phyloP scores from a whole-genome alignment of 176 grass and related monocot genomes.

The Pharus latifolius region DNA sequence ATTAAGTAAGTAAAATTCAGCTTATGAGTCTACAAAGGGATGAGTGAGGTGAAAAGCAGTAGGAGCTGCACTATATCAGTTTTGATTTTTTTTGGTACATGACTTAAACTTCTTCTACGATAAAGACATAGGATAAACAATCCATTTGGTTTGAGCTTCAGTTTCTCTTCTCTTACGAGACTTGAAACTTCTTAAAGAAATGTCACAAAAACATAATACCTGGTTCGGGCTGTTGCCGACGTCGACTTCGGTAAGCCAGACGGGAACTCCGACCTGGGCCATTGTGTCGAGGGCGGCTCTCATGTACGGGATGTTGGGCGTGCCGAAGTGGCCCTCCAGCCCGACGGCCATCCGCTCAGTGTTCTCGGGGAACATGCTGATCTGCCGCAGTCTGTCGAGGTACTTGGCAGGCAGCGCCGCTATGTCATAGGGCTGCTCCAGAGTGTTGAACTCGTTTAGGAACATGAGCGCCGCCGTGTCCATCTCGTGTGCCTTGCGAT shows the following conservation, averaged over 20 bases:
- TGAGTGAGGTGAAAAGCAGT: too few species aligned
- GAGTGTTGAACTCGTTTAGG: conserved; percentile 41
- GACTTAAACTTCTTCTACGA: too few species aligned
- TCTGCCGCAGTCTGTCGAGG: conserved; percentile 21
- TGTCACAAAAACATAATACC: neutral
- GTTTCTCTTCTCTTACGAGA: too few species aligned
- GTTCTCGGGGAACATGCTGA: neutral
- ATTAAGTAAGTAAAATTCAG: too few species aligned
- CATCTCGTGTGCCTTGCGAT: conserved; percentile 6
- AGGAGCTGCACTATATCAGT: too few species aligned
- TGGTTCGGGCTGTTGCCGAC: conserved; percentile 22
- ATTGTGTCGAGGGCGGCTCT: conserved; percentile 59
- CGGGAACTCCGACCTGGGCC: conserved; percentile 26
- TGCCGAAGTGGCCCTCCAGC: conserved; percentile 47
- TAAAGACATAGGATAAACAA: too few species aligned
- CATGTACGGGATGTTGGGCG: conserved; percentile 70
- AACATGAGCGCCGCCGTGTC: conserved; percentile 18
- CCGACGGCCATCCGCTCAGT: conserved; percentile 17
- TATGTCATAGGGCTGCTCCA: conserved; percentile 20
- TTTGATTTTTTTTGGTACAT: too few species aligned
- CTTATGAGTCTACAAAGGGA: too few species aligned
- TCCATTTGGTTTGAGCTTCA: too few species aligned
- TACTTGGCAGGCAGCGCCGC: conserved; percentile 5
- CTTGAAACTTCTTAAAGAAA: too few species aligned
- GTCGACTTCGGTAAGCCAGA: conserved; percentile 97